Evolutionary conservation across 2,329 filamentous ascomycete species (phyloP).

Genomic region (Stagonosporopsis vannaccii): DNA sequence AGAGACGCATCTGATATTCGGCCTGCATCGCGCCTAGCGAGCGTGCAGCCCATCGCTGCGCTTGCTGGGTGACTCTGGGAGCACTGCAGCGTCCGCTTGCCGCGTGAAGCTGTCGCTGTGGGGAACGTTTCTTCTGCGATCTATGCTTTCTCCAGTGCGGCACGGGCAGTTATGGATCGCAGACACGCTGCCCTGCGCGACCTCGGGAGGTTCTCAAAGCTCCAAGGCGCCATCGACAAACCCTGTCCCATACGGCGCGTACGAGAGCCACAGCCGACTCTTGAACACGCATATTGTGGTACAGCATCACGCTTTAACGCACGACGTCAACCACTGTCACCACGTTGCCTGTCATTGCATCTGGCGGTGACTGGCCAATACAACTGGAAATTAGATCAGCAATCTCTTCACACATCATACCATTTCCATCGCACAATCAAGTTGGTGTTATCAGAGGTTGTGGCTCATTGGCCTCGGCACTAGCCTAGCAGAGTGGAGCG

Average conservation of each 20-base stretch:
- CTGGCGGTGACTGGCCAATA: conserved; percentile 4
- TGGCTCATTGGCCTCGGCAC: conserved; percentile 15
- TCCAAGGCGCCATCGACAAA: conserved; percentile 1
- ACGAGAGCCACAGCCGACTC: conserved; percentile 6
- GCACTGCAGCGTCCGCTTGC: not conserved
- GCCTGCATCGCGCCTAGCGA: conserved; percentile 3
- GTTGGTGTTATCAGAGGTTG: conserved; percentile 14
- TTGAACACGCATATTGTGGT: not conserved
- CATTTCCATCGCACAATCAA: conserved; percentile 18
- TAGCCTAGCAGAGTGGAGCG: conserved; percentile 9
- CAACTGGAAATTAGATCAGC: conserved; percentile 17
- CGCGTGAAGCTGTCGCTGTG: conserved; percentile 14
- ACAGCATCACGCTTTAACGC: not conserved
- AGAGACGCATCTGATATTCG: conserved; percentile 1
- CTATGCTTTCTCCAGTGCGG: conserved; percentile 18
- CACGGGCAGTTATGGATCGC: conserved; percentile 16
- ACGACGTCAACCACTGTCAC: not conserved
- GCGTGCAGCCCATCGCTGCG: not conserved
- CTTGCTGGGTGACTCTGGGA: not conserved
- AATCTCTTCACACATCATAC: conserved; percentile 20
- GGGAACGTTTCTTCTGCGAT: conserved; percentile 8
- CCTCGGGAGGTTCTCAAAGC: conserved; percentile 7
- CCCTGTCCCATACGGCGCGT: conserved; percentile 13
- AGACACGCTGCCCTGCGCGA: conserved; percentile 10
- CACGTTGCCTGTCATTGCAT: conserved; percentile 2